Evolutionary conservation across 75 land plant species (phyloP).

Genomic region (Picea glauca): DNA sequence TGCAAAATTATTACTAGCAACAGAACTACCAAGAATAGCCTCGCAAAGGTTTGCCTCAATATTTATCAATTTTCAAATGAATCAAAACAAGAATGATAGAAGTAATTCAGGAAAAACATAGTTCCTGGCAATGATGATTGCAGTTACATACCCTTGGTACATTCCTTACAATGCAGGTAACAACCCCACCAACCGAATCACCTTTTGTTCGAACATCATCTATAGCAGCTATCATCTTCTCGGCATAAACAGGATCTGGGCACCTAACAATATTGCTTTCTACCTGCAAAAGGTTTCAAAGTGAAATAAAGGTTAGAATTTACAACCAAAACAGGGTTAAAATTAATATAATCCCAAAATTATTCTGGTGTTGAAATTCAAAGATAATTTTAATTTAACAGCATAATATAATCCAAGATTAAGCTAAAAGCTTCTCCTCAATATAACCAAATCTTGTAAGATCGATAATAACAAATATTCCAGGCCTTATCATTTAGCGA

Average conservation of each 20-base stretch:
- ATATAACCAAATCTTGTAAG: conserved; percentile 12
- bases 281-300: conserved; percentile 41
- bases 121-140: not conserved
- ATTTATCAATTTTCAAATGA: not conserved
- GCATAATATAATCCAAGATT: not conserved
- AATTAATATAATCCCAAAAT: not conserved
- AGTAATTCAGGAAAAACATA: conserved; percentile 3
- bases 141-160: conserved; percentile 71
- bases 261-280: conserved; percentile 96
- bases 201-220: conserved; percentile 86
- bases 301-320: not conserved
- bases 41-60: not conserved
- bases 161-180: conserved; percentile 91
- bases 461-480: not conserved
- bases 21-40: too few relatives aligned
- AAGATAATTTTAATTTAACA: not conserved
- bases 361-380: not conserved
- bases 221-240: conserved; percentile 97
- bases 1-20: not conserved
- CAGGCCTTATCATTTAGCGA: not conserved
- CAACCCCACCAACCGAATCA: conserved; percentile 98
- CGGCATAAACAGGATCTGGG: conserved; percentile 82
- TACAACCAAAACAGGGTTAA: not conserved
- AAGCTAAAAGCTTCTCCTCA: conserved; percentile 51
- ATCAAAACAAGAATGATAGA: not conserved